These are phyloP conservation scores for Coemansia erecta DNA, from an alignment of 192 early-diverging fungal genomes.

Conservation along the genomic window DNA sequence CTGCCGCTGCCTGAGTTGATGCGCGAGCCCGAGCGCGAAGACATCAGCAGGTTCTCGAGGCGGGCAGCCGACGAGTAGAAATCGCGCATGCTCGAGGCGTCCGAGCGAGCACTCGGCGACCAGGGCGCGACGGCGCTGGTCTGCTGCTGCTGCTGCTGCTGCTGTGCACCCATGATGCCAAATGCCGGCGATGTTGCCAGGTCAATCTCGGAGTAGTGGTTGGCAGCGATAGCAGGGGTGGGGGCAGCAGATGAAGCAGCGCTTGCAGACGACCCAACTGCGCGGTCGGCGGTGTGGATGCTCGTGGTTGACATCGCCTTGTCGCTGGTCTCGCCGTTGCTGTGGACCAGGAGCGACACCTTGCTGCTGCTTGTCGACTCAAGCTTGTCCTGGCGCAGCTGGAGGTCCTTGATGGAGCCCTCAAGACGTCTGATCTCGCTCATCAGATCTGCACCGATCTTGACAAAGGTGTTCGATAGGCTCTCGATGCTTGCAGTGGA, in stretches of 20 bases:
- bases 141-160: not conserved
- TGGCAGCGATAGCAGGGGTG: not conserved
- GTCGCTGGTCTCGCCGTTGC: not conserved
- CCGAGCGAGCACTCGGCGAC: constrained; percentile 23
- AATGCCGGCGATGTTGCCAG: constrained; percentile 30
- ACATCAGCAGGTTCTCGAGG: constrained; percentile 28
- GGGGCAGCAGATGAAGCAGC: not conserved
- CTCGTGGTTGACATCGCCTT: not conserved
- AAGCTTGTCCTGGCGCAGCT: constrained; percentile 37
- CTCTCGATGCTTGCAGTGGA: constrained; percentile 19
- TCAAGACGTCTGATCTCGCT: constrained; percentile 42
- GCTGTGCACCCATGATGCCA: not conserved
- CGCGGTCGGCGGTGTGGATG: not conserved
- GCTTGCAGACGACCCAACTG: not conserved
- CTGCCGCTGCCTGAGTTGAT: constrained; percentile 1
- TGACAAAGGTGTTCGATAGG: constrained; percentile 40
- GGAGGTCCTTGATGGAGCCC: constrained; percentile 39
- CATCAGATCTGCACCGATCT: constrained; percentile 47
- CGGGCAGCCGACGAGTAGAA: constrained; percentile 49
- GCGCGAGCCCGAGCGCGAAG: constrained; percentile 23
- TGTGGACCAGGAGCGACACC: not conserved
- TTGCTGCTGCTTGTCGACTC: constrained; percentile 11
- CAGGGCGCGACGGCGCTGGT: not conserved
- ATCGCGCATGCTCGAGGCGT: constrained; percentile 45
- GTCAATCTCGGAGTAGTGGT: constrained; percentile 25